These are phyloP conservation scores for Stemphylium beticola DNA, from an alignment of 2,329 filamentous ascomycete genomes.

Conservation along the genomic window DNA sequence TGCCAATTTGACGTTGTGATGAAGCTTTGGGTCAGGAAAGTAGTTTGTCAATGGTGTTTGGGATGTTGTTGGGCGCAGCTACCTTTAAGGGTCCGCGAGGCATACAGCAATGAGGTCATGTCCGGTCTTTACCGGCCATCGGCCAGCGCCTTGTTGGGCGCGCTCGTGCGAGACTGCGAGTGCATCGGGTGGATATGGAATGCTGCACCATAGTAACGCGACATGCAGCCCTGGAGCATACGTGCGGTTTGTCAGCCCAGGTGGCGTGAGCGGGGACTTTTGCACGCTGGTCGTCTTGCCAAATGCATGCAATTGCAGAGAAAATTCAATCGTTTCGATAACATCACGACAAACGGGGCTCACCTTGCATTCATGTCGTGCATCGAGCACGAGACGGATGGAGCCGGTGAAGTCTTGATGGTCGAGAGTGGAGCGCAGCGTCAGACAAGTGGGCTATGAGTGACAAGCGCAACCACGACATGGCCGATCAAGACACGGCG, in stretches of 20 bases:
- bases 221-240: constrained; percentile 18
- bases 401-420: background rate
- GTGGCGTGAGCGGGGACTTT: constrained; percentile 24
- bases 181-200: constrained; percentile 13
- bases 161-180: constrained; percentile 1
- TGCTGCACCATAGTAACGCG: constrained; percentile 18
- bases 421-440: background rate
- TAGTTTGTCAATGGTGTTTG: constrained; percentile 7
- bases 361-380: background rate
- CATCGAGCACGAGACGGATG: background rate
- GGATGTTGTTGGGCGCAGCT: constrained; percentile 20
- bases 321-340: background rate
- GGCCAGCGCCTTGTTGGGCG: constrained; percentile 18
- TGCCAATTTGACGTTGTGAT: constrained; percentile 11
- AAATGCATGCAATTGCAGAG: constrained; percentile 4
- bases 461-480: background rate
- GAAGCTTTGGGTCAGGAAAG: constrained; percentile 3
- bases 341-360: background rate
- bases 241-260: constrained; percentile 24
- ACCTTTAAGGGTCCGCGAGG: constrained; percentile 13
- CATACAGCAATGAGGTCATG: constrained; percentile 16
- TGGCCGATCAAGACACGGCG: too few species aligned
- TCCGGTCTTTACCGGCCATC: constrained; percentile 18
- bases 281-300: background rate
- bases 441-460: background rate